Base-by-base conservation (phyloP, 2,329 filamentous ascomycete genomes). In the Arthrobotrys sphaeroides region DNA sequence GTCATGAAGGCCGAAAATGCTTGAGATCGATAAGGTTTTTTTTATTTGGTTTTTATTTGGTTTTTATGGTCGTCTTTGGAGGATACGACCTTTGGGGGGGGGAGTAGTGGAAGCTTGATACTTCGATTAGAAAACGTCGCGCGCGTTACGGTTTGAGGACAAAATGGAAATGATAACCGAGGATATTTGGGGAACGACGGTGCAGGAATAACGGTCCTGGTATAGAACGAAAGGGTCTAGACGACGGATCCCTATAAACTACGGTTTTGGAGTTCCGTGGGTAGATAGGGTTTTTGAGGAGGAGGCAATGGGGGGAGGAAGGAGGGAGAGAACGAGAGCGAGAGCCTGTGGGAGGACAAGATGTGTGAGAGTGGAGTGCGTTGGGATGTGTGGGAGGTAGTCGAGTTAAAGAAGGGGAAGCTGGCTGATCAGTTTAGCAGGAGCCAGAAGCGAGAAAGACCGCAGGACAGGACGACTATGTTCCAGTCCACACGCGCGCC, bases 91-190 rank as follows among this genome's bases (percentile, higher is more conserved):
- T 55, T 13, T 2, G 45, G 26, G 20, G 55, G 10, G 45, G 26
- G 20, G 55, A 36, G 40, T 26, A 40, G 2, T 55, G 31, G 33
- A 43, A 22, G 24, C 33, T 64, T 26, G 59, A 45, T 67, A 49
- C 62, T 57, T 67, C 49, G 45, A 45, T 70, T 42, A 47, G 33
- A 57, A 51, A 74, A 55, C 36, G 70, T 43, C 60, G 70, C 61
- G 70, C 61, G 70, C 70, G 70, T 67, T 61, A 60, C 33, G 47
- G 18, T 24, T 60, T 26, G 47, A 53, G 45, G 57, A 75, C 49
- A 75, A 74, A 68, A 67, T 62, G 62, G 72, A 75, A 69, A 75
- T 59, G 72, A 75, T 75, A 69, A 61, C 72, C 57, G 64, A 75
- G 64, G 72, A 22, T 75, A 69, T 65, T 36, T 51, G 62, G n/a